A percentile compares a stretch with the other conserved stretches of the same genome.
Conservation (phyloP, 169 alveolate species). For the Plasmodium sp. region DNA sequence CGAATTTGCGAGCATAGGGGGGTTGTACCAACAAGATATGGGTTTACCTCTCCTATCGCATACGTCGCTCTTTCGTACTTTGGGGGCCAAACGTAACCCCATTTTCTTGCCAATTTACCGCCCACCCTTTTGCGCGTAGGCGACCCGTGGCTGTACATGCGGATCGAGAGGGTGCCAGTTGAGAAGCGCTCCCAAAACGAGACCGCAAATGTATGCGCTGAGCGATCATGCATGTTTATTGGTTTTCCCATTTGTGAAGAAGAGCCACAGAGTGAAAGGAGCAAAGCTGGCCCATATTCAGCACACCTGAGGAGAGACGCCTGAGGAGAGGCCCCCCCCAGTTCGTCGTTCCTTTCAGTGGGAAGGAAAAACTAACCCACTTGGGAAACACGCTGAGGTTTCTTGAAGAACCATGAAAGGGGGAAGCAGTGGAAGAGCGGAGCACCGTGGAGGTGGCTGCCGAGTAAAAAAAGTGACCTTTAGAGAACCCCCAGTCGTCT, state of each 20-base stretch:
- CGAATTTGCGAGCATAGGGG: neutral
- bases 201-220: neutral
- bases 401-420: neutral
- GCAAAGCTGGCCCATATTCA: neutral
- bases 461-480: constrained; percentile 36
- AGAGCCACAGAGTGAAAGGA: neutral
- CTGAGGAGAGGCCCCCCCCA: neutral
- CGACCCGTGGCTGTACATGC: neutral
- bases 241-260: neutral
- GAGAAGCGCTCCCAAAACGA: neutral
- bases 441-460: neutral
- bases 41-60: neutral
- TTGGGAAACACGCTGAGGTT: neutral
- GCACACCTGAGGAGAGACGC: neutral
- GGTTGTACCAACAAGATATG: neutral
- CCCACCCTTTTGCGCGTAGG: neutral
- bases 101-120: neutral
- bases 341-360: neutral
- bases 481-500: neutral
- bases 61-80: neutral
- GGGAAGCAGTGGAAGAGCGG: neutral
- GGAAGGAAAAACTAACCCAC: neutral
- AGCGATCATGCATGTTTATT: neutral
- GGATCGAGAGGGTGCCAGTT: neutral
- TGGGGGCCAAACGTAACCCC: neutral